Evolutionary conservation across 2,329 filamentous ascomycete genomes (phyloP).

Genomic region (Xylaria arbuscula): DNA sequence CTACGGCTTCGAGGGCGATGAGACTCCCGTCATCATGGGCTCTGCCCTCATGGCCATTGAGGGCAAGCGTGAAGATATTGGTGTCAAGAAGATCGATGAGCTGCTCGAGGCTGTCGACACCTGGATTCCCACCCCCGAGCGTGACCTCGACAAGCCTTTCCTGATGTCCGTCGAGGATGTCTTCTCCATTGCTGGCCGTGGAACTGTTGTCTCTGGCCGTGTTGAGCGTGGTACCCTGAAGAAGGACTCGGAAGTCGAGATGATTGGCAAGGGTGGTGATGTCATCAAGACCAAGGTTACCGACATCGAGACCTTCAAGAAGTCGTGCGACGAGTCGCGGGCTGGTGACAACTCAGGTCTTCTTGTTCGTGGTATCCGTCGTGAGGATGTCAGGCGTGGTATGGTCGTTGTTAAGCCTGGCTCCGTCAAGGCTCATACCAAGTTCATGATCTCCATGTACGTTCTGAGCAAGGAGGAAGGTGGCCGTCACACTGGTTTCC

Average conservation of each 20-base stretch:
- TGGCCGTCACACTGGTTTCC: constrained; percentile 95
- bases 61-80: constrained; percentile 86
- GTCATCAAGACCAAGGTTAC: constrained; percentile 99
- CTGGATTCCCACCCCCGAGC: constrained; percentile 96
- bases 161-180: constrained; percentile 97
- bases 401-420: constrained; percentile 93
- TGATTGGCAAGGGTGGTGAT: constrained; percentile 84
- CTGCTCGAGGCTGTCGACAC: constrained; percentile 88
- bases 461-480: constrained; percentile 98
- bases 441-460: constrained; percentile 97
- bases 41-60: constrained; percentile 96
- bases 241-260: constrained; percentile 93
- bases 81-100: constrained; percentile 87
- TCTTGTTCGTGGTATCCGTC: constrained; percentile 92
- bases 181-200: constrained; percentile 91
- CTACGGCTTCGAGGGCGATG: constrained; percentile 98
- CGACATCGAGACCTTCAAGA: constrained; percentile 99
- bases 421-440: constrained; percentile 83
- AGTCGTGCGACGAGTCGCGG: constrained; percentile 95
- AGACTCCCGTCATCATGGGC: constrained; percentile 96
- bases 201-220: constrained; percentile 95
- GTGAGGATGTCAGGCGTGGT: constrained; percentile 92
- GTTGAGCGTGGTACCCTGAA: constrained; percentile 96
- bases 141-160: constrained; percentile 98
- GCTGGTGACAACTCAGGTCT: constrained; percentile 99